Base-by-base conservation (phyloP, 495 filamentous ascomycete genomes). In the Penicillium parvum region DNA sequence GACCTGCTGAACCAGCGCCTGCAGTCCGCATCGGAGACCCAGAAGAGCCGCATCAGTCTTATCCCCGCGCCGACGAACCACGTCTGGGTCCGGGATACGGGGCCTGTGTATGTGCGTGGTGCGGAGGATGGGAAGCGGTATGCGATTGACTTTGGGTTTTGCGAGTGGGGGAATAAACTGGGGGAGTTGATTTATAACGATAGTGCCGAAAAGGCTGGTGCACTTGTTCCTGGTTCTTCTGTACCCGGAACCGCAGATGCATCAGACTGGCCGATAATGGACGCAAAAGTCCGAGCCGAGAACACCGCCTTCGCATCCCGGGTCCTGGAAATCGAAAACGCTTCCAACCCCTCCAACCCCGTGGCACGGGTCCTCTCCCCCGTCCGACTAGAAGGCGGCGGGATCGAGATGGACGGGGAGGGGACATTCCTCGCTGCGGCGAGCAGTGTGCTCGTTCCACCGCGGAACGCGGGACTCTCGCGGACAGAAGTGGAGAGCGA, bases 1-100 rank as follows among this genome's bases (percentile, higher is more conserved):
- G 7, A 36, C 7, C 40, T 64, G 3, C 25, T 65, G n/a, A 26
- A 40, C 32, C 19, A 46, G 7, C 40, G 37, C 22, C 32, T 50
- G 22, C 17, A 26, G 0, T 4, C 9, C 10, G n/a, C 18, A 7
- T 11, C 36, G 5, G 20, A 26, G 0, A 7, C 22, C 0, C 25
- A 59, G 22, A 17, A 43, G 12, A n/a, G 18, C 7, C 50, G 49
- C 10, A 52, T 63, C 18, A 37, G 36, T 1, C 45, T 64, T 9
- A 45, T 63, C 27, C 37, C 53, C 1, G 43, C 34, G 2, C 34
- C 52, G 12, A 64, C 57, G 15, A 66, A 64, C 42, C 61, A 66
- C 47, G 39, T 50, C 52, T 66, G 63, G 63, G 58, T 65, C 19
- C 56, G 63, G 23, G 63, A 66, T 37, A 66, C 61, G 2, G 63